Percentiles rank a stretch among this genome's conserved stretches.
Conservation (phyloP, 2,329 filamentous ascomycete genomes). For the Epichloe typhina region DNA sequence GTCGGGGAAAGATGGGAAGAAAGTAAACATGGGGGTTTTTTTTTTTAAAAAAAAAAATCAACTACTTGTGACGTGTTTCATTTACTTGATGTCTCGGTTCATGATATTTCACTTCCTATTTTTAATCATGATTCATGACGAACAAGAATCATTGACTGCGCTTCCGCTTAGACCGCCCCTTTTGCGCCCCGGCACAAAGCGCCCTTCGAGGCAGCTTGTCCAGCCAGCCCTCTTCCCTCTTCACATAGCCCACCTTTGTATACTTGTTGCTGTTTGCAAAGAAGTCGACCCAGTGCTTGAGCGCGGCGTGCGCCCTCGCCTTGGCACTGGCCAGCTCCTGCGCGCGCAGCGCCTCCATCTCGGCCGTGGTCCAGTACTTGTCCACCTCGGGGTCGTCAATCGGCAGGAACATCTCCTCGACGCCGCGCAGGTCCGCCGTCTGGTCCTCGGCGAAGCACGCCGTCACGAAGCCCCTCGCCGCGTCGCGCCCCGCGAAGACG, state of each 20-base stretch:
- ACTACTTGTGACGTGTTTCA: no score
- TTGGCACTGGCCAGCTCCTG: constrained; percentile 53
- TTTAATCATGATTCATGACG: no score
- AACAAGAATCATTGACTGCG: background rate
- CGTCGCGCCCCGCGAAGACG: constrained; percentile 77
- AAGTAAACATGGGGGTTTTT: no score
- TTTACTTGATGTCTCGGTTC: no score
- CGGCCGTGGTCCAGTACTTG: constrained; percentile 37
- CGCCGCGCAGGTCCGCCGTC: constrained; percentile 71
- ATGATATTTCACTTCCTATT: no score
- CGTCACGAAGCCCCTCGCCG: constrained; percentile 78
- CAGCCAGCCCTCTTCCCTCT: constrained; percentile 46
- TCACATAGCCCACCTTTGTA: constrained; percentile 62
- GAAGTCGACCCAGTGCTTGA: constrained; percentile 74
- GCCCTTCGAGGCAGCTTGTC: constrained; percentile 46
- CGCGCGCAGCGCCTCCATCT: constrained; percentile 40
- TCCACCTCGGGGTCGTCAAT: constrained; percentile 51
- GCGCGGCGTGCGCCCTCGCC: constrained; percentile 49
- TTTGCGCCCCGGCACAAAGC: constrained; percentile 57
- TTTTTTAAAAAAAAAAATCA: no score
- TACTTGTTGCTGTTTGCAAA: constrained; percentile 75
- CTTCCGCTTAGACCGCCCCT: constrained; percentile 40
- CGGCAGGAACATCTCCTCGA: constrained; percentile 72
- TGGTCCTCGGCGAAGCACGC: constrained; percentile 83
- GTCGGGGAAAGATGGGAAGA: no score